Evolutionary conservation across 352 stramenopile genomes (phyloP), one percentile per base, ranked within the genome.

Genomic region (Pythium sp.): DNA sequence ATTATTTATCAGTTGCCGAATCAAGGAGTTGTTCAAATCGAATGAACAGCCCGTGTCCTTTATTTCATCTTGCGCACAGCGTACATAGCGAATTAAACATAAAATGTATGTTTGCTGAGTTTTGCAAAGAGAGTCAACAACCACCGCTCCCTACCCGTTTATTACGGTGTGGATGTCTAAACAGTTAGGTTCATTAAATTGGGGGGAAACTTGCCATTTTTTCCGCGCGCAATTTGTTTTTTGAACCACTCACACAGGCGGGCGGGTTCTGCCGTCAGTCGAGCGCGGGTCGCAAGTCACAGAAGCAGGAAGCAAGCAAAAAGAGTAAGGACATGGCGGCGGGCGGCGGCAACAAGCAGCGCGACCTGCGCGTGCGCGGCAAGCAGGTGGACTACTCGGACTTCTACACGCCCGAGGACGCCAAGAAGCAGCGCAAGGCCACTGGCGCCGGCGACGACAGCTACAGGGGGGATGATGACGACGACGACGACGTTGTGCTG

Each of bases 321-420:
- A 22, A 15, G 14, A 58, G 24, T 49, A 18, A 60, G 65, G 74
- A 34, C 56, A 75, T 72, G 73, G 43, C 43, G 18, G 43, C 43
- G 18, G 80, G 54, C 59, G 69, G 60, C 70, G 64, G 60, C 30
- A 81, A 81, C 32, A 38, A 38, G 32, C 32, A 38, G 78, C 72
- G 53, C 26, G 66, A 78, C 68, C 78, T 72, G 69, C 74, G 78
- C 67, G 73, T 56, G 66, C 70, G 64, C 38, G 59, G 56, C 26
- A 66, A 76, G 67, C 65, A 65, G 24, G 72, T 78, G 30, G 78
- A 84, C 63, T 83, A 84, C 74, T 76, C 78, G 49, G 76, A 84
- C 63, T 71, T 81, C 51, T 66, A 80, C 64, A 62, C 58, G 36
- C 47, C 58, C 49, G 68, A 70, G 26, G 60, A 58, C 26, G 34